phyloP scores from a whole-genome alignment of 768 basidiomycete species.

The Boletus patriciae region DNA sequence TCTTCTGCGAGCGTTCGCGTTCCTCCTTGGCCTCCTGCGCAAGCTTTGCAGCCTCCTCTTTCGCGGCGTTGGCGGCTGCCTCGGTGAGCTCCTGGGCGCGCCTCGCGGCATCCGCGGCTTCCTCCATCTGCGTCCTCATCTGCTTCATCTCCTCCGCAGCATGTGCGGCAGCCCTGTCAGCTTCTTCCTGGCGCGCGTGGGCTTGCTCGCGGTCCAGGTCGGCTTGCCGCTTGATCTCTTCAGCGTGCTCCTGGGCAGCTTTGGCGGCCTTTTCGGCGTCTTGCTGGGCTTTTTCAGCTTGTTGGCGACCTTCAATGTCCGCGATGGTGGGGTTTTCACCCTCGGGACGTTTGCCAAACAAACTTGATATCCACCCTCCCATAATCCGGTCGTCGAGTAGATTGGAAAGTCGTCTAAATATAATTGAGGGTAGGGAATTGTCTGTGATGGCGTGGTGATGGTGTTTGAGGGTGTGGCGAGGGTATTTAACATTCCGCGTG shows the following conservation, averaged over 20 bases:
- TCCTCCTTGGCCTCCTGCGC: constrained; percentile 16
- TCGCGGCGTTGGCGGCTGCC: constrained; percentile 9
- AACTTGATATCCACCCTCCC: constrained; percentile 7
- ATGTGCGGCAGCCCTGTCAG: neutral
- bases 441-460: neutral
- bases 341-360: constrained; percentile 10
- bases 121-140: constrained; percentile 17
- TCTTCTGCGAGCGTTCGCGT: constrained; percentile 8
- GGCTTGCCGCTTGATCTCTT: constrained; percentile 1
- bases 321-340: constrained; percentile 9
- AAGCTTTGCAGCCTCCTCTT: constrained; percentile 19
- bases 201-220: constrained; percentile 14
- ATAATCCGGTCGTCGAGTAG: neutral
- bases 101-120: constrained; percentile 1
- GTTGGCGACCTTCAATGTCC: constrained; percentile 10
- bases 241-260: neutral
- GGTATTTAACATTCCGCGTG: neutral
- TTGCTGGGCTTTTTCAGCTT: constrained; percentile 11
- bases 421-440: neutral
- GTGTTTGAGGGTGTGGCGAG: neutral
- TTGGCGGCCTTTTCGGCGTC: constrained; percentile 7
- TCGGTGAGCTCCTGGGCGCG: constrained; percentile 11
- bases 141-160: neutral
- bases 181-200: constrained; percentile 7
- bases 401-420: neutral